Conservation (phyloP, 352 stramenopile species). For the Globisporangium carolinianum region DNA sequence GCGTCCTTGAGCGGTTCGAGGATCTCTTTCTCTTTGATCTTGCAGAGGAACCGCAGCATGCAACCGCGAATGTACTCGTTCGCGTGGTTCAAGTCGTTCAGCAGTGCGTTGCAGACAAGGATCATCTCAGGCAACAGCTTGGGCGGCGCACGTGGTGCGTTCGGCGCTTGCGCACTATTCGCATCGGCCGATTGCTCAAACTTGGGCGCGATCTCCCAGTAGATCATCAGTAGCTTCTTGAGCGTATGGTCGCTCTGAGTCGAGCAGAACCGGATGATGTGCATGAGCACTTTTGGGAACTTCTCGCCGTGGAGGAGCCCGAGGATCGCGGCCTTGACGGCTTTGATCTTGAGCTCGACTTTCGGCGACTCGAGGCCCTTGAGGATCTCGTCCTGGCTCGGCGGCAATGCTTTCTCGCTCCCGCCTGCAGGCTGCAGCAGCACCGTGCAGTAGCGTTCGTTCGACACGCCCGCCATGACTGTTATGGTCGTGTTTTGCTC, state of each 20-base stretch:
- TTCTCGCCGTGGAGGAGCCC: constrained; percentile 97
- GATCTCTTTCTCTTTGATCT: constrained; percentile 98
- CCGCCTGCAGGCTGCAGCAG: constrained; percentile 53
- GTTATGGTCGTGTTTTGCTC: neutral
- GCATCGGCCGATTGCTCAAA: constrained; percentile 81
- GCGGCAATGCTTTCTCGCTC: constrained; percentile 55
- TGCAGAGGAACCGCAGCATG: constrained; percentile 99
- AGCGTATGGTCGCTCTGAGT: constrained; percentile 98
- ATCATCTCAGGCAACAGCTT: constrained; percentile 99
- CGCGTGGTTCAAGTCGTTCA: constrained; percentile 99
- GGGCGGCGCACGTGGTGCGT: constrained; percentile 31
- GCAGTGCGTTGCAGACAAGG: constrained; percentile 98
- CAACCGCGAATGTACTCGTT: constrained; percentile 99
- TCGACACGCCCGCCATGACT: constrained; percentile 43
- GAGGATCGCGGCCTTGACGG: constrained; percentile 98
- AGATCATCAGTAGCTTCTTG: constrained; percentile 99
- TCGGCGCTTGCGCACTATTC: constrained; percentile 12
- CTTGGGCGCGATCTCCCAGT: constrained; percentile 98
- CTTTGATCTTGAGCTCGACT: constrained; percentile 95
- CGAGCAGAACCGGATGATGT: constrained; percentile 99
- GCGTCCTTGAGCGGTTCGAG: constrained; percentile 84
- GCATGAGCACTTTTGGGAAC: constrained; percentile 98
- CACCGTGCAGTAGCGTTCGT: constrained; percentile 85
- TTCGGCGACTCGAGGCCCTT: constrained; percentile 95
- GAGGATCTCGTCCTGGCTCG: constrained; percentile 94